Evolutionary conservation across 1,139 yeast species (phyloP).

Genomic region (Geotrichum carabidarum): DNA sequence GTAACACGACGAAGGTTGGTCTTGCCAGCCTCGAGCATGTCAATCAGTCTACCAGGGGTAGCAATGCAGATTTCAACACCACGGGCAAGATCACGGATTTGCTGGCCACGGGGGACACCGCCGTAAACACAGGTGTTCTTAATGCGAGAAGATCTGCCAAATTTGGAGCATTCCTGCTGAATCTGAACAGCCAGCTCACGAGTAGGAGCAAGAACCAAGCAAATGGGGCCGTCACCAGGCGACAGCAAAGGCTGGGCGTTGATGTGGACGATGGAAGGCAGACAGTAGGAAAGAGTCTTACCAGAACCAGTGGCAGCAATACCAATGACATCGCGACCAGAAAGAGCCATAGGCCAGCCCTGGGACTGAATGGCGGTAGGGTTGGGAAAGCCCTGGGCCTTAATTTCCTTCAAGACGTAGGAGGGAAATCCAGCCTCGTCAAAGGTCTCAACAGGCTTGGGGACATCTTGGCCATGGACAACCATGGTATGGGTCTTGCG

Average conservation of each 20-base stretch:
- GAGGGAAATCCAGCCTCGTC: conserved; percentile 98
- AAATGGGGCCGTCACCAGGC: conserved; percentile 97
- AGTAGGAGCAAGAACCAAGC: conserved; percentile 92
- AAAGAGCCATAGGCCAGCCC: conserved; percentile 99
- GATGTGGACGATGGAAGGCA: conserved; percentile 95
- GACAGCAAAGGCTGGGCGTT: conserved; percentile 92
- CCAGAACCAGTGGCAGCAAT: conserved; percentile 99
- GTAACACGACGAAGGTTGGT: conserved; percentile 95
- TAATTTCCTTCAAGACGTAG: conserved; percentile 82
- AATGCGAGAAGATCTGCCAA: conserved; percentile 85
- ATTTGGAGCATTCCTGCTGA: conserved; percentile 91
- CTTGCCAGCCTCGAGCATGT: conserved; percentile 92
- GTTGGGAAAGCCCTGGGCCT: conserved; percentile 84
- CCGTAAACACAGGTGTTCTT: conserved; percentile 98
- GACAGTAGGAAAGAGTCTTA: conserved; percentile 92
- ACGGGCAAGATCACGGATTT: conserved; percentile 87
- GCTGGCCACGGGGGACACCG: conserved; percentile 98
- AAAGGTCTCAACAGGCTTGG: conserved; percentile 87
- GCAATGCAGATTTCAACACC: conserved; percentile 96
- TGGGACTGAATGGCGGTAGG: conserved; percentile 98
- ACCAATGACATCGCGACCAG: conserved; percentile 98
- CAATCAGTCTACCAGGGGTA: conserved; percentile 96
- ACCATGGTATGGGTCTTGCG: conserved; percentile 85
- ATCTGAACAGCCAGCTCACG: conserved; percentile 98
- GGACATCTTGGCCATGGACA: conserved; percentile 74